Evolutionary conservation across 192 early-diverging fungal genomes (phyloP), one percentile per base, ranked within the genome.

Genomic region (Allomyces macrogynus): DNA sequence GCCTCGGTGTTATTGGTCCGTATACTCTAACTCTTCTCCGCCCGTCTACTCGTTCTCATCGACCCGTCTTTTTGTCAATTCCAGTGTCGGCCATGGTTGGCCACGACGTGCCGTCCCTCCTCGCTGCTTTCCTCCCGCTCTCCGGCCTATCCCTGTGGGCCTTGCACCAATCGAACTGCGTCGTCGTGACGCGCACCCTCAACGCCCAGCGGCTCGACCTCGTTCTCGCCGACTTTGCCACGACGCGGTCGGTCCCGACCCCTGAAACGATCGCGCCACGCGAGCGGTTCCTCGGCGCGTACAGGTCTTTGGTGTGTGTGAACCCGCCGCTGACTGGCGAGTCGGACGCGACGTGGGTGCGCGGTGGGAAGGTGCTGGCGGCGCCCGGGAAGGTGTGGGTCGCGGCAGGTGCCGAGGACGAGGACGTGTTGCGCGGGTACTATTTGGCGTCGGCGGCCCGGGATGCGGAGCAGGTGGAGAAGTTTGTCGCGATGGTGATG

Each of bases 71-170:
- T 10, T 42, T 79, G 20, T 75, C 75, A 0, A 68, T 77, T 40
- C 42, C 72, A 12, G 72, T 79, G 44, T 72, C 72, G 61, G 75
- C 74, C 14, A n/a, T 69, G 40, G 75, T 78, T 60, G 82, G 73
- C n/a, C 64, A 66, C 44, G 54, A 73, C 25, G 72, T 72, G 7
- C 84, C 61, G 62, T 82, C 16, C 74, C 82, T 86, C 20, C 78
- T 88, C 69, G 26, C 68, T n/a, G 72, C 76, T 0, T 88, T 86
- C 67, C 64, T 85, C 1, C 90, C 90, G 4, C 79, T 91, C 32
- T 81, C 81, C 22, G 68, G 77, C 61, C 73, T 84, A 43, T 87
- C 82, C 64, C 75, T 92, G 69, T 88, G 79, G 70, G 81, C 77
- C 12, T 86, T 81, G 67, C 88, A 89, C 76, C 71, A 70, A 64